Conservation (phyloP, 371 early-diverging fungal genomes). For the Apophysomyces elegans region DNA sequence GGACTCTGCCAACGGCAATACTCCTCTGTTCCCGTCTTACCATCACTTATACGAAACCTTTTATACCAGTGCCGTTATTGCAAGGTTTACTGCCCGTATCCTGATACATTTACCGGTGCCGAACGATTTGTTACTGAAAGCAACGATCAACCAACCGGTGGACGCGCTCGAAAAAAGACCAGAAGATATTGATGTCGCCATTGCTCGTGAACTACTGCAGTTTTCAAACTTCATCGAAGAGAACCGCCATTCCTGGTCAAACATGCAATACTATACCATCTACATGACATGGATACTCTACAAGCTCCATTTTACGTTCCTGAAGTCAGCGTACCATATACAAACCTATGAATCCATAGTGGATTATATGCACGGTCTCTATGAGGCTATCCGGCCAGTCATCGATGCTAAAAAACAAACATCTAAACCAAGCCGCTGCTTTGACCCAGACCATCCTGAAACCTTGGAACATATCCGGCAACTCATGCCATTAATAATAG, state of each 20-base stretch:
- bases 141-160: conserved; percentile 1
- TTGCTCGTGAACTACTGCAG: conserved; percentile 17
- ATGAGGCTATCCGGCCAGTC: background rate
- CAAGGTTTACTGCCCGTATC: conserved; percentile 24
- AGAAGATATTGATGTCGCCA: conserved; percentile 12
- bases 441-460: conserved; percentile 14
- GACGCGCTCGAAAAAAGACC: background rate
- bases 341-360: background rate
- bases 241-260: conserved; percentile 43
- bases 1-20: conserved; percentile 31
- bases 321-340: conserved; percentile 9
- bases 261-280: conserved; percentile 27
- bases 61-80: conserved; percentile 28
- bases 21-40: conserved; percentile 24
- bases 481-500: conserved; percentile 11
- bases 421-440: background rate
- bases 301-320: conserved; percentile 31
- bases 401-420: background rate
- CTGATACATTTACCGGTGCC: conserved; percentile 28
- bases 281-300: conserved; percentile 28
- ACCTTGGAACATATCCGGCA: conserved; percentile 12
- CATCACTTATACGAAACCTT: conserved; percentile 38
- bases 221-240: conserved; percentile 50
- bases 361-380: background rate
- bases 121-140: conserved; percentile 27